Evolutionary conservation across 305 asterid species (phyloP).

Genomic region (Galium porrigens): DNA sequence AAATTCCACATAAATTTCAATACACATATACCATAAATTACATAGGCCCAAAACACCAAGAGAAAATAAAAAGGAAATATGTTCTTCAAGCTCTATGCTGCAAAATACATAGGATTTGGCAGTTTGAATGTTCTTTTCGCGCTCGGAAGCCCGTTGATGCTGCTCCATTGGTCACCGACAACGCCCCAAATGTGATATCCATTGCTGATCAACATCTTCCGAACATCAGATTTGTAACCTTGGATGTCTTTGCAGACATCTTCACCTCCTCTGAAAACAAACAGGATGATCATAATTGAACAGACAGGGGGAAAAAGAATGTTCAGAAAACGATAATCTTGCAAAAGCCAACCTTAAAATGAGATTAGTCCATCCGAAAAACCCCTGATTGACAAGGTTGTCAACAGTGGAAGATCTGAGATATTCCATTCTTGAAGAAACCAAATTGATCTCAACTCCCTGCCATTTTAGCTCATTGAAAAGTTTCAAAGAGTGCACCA

Average conservation of each 20-base stretch:
- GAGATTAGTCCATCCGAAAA: constrained; percentile 56
- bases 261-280: constrained; percentile 25
- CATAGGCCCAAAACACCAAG: background rate
- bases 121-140: constrained; percentile 51
- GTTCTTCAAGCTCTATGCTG: constrained; percentile 24
- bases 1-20: background rate
- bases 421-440: constrained; percentile 59
- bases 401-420: constrained; percentile 62
- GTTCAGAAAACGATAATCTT: too few relatives aligned
- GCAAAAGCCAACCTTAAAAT: constrained; percentile 39
- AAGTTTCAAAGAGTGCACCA: constrained; percentile 36
- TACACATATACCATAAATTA: background rate
- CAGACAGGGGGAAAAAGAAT: background rate
- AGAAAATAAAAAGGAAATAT: background rate
- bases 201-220: constrained; percentile 31
- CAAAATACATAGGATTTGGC: constrained; percentile 55
- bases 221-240: constrained; percentile 35
- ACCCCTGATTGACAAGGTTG: constrained; percentile 53
- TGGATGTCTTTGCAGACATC: constrained; percentile 31
- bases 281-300: background rate
- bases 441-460: constrained; percentile 41
- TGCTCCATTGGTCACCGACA: constrained; percentile 68
- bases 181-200: constrained; percentile 21
- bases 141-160: constrained; percentile 46
- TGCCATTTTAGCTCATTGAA: constrained; percentile 45